Evolutionary conservation across 192 early-diverging fungal species (phyloP), one percentile per base, ranked within the genome.

Genomic region (Rhizoclosmatium sp.): DNA sequence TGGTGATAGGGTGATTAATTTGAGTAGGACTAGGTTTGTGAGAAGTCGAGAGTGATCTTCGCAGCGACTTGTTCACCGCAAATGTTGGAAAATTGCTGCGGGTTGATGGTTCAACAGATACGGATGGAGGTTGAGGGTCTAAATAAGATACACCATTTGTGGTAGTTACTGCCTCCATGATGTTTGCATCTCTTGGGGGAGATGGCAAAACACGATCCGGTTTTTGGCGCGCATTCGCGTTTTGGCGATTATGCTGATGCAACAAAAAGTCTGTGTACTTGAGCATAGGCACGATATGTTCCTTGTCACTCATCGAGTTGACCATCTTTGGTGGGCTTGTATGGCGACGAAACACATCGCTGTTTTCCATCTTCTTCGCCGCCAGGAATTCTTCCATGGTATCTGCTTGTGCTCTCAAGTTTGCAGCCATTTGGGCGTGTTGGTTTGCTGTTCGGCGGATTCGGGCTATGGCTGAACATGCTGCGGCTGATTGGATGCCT

Each of bases 231-330:
- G 31, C 56, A 58, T 58, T 16, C 56, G 14, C 31, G 31, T 31
- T 31, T 31, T 31, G 62, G 16, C 31, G 62, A 19, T 19, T 65
- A 10, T 31, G 10, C 39, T 65, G 62, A 23, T 31, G 19, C 62
- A n/a, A 12, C 62, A 65, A 40, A 65, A 65, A 65, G 39, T 65
- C 62, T 10, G 19, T n/a, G 23, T 65, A 65, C 39, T 40, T 65
- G 39, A 65, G 62, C 23, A 31, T n/a, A 9, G 62, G 62, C 10
- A 65, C 39, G 23, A 65, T 65, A 31, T 31, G 31, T 31, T 31
- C 31, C 31, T 31, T 31, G 31, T 31, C 31, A 31, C 31, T 31
- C 31, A 31, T 31, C 31, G 54, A n/a, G 10, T 9, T 9, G 54
- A n/a, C 54, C 54, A 56, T 9, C 10, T n/a, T 14, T n/a, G 54